Base-by-base conservation (phyloP, 768 basidiomycete species). In the Russula vinacea region DNA sequence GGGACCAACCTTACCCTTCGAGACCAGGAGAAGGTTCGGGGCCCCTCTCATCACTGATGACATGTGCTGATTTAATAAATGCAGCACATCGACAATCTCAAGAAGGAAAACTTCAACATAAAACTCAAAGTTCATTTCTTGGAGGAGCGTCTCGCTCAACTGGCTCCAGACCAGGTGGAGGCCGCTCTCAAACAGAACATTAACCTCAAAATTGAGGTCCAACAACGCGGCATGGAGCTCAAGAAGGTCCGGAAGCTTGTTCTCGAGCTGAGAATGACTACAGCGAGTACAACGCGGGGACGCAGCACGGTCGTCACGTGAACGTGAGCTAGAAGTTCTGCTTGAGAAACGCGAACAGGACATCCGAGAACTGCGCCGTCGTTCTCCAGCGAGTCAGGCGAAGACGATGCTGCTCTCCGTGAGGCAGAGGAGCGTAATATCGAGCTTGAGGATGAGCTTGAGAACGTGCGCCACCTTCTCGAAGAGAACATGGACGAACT, bases 61-160 rank as follows among this genome's bases (percentile, higher is more conserved):
- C 39, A 29, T 32, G 22, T 22, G 29, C 19, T 47, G 14, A 58
- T 16, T 29, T 35, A 39, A 42, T 17, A 29, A n/a, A 24, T 66
- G 24, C 6, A 98, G 95, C 91, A 95, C 74, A 92, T 97, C 72
- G 94, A 98, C 76, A 87, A 86, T 66, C 84, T 94, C 71, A 94
- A 96, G 78, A 97, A 95, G 74, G 95, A 98, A 74, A 96, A 96
- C 79, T 98, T 98, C 74, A 89, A 88, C 71, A 87, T 99, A 73
- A 97, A 98, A 75, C 83, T 98, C 57, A 91, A 94, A 63, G 91
- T 98, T 3, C 94, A 97, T 72, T 96, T 97, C 73, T 83, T 97
- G 49, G 92, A 98, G 75, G 94, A 98, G 71, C 88, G 92, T 51
- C 83, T 99, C 17, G 89, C 89, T 2, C 86, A 92, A 70, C 85